Base-by-base conservation (phyloP, 2,329 filamentous ascomycete species). In the Penicillium sp. region DNA sequence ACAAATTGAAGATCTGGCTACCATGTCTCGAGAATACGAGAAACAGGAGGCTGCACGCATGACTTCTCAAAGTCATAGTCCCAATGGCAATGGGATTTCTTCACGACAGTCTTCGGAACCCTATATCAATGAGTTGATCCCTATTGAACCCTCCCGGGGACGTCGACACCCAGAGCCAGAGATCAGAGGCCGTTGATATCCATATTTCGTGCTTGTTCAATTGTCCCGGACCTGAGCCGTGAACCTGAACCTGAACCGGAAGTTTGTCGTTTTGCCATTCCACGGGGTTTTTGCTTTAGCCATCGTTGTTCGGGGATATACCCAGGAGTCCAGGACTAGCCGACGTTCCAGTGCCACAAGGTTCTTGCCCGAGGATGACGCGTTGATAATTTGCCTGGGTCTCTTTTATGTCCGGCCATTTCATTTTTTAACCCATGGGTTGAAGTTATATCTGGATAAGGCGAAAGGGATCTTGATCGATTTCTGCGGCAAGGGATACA, bases 1-100 rank as follows among this genome's bases (percentile, higher is more conserved):
- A 66, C 79, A 81, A 77, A 81, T 81, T 59, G 75, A 80, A 57
- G 79, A 81, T 59, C 71, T 81, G n/a, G 72, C 73, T 50, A 67
- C 69, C 27, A 76, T 80, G 70, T 80, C 78, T 11, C 68, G 74
- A 51, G 77, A 80, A 61, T 81, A 81, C 62, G 79, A 81, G 63
- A 71, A 70, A 50, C 77, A 80, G 58, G 78, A 79, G 57, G 75
- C 79, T 9, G 69, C 78, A 44, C 71, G 78, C 23, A 80, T 80
- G 77, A 62, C 69, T 10, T 69, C 66, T 21, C 48, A 50, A 29
- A 27, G 13, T 25, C 66, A 71, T n/a, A 62, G 61, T 48, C 60
- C 57, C 42, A 57, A 51, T 25, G 57, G 31, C 43, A 29, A 52
- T 35, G 47, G 31, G 7, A 57, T 57, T 23, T 52, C 51, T 6